Base-by-base conservation (phyloP, 441 rosid genomes). In the Omphalea diandra region DNA sequence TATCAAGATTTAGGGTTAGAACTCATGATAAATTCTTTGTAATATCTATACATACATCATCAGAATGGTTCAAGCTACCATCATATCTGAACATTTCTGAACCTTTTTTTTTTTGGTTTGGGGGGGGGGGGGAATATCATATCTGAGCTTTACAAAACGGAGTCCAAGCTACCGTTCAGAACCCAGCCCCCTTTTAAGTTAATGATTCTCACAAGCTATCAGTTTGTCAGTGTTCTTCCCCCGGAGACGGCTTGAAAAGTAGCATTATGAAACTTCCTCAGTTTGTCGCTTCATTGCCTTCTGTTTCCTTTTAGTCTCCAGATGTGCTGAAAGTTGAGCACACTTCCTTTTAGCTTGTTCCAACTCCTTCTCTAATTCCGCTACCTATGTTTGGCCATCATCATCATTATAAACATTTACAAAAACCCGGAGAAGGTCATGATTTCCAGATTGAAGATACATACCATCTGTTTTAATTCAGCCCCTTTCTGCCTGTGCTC, bases 261-360 rank as follows among this genome's bases (percentile, higher is more conserved):
- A 22, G 17, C 22, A 44, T 46, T 40, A 74, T 36, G 54, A 36
- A 63, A 80, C 67, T 68, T 72, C 56, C 73, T 29, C 65, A 18
- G 63, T 20, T 63, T 72, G 78, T 27, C 71, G 79, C 52, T 73
- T 46, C 53, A 14, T 0, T 2, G 20, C 53, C 82, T 67, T 85
- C 65, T 82, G 86, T 72, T 80, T 91, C 83, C 63, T 84, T 73
- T 65, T 83, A 10, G 82, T 75, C 79, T 90, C 91, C 41, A 94
- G 49, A 67, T 80, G 82, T 0, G 83, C 68, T 65, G 91, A 77
- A 68, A 94, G 85, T 63, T 75, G 77, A 46, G 82, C 84, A 75
- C 85, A 81, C 74, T 83, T 87, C 66, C 83, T 76, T 79, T 84
- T 91, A 10, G 81, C 80, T 68, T 92, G 96, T 58, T 80, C 90